These are phyloP conservation scores for Pestalotiopsis sp. DNA, from an alignment of 2,329 filamentous ascomycete genomes.

Conservation along the genomic window DNA sequence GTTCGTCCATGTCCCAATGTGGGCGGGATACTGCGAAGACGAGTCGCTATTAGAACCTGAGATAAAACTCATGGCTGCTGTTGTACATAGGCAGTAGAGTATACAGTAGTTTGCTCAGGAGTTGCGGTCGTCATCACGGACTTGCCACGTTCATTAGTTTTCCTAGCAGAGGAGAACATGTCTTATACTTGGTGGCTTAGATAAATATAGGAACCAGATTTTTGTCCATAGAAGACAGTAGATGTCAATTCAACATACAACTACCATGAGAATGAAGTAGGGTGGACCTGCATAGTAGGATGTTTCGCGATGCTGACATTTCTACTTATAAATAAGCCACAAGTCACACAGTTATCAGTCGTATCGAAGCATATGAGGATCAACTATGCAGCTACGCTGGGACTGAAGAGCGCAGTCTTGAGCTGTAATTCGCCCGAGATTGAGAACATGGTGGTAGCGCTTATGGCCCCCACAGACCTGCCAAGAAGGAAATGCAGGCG, in stretches of 20 bases:
- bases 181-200: neutral
- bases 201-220: too few relatives aligned
- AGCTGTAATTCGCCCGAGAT: too few relatives aligned
- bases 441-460: too few relatives aligned
- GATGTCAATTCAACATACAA: neutral
- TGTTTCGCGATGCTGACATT: neutral
- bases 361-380: too few relatives aligned
- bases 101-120: neutral
- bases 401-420: too few relatives aligned
- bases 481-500: too few relatives aligned
- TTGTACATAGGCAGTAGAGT: neutral
- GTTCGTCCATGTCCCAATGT: slow-evolving; percentile 16
- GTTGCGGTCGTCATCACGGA: neutral
- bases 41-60: neutral
- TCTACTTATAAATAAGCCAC: too few relatives aligned
- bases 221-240: neutral
- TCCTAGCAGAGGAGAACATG: neutral
- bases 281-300: neutral
- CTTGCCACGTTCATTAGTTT: neutral
- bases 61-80: neutral
- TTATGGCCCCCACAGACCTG: too few relatives aligned
- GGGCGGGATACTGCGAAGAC: neutral
- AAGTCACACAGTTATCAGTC: too few relatives aligned
- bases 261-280: neutral
- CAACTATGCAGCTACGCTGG: too few relatives aligned